phyloP scores from a whole-genome alignment of 2,329 filamentous ascomycete genomes.

The Alternaria sp. region DNA sequence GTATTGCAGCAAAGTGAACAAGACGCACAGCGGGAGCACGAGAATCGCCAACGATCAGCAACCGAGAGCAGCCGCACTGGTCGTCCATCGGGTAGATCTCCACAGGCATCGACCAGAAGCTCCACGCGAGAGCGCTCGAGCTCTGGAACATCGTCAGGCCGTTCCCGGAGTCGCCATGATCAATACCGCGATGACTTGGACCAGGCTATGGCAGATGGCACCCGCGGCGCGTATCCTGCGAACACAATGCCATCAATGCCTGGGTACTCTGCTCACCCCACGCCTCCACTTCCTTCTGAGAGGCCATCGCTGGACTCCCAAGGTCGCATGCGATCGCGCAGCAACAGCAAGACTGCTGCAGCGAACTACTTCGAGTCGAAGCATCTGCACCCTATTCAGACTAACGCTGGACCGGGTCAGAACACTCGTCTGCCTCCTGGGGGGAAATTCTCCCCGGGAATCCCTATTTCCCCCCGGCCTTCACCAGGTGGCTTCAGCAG shows the following conservation, averaged over 20 bases:
- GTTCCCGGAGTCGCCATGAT: slow-evolving; percentile 60
- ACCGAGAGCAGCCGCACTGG: slow-evolving; percentile 44
- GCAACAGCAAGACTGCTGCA: slow-evolving; percentile 45
- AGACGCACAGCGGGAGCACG: slow-evolving; percentile 42
- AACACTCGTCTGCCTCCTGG: slow-evolving; percentile 33
- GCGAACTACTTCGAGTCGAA: slow-evolving; percentile 46
- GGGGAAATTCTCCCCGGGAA: slow-evolving; percentile 36
- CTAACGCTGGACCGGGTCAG: slow-evolving; percentile 27
- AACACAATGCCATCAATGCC: slow-evolving; percentile 44
- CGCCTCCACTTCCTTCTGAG: slow-evolving; percentile 37
- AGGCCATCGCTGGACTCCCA: slow-evolving; percentile 36
- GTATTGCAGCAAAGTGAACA: slow-evolving; percentile 43
- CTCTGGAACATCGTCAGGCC: slow-evolving; percentile 59
- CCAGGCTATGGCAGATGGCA: slow-evolving; percentile 56
- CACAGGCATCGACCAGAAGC: slow-evolving; percentile 50
- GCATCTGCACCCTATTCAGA: slow-evolving; percentile 47
- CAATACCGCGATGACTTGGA: slow-evolving; percentile 60
- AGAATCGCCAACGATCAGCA: slow-evolving; percentile 38
- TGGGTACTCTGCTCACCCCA: slow-evolving; percentile 39
- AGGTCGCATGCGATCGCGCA: slow-evolving; percentile 41
- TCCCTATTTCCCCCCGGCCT: slow-evolving; percentile 46
- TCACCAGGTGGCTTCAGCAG: slow-evolving; percentile 48
- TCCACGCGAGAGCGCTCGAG: slow-evolving; percentile 60
- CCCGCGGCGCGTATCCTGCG: slow-evolving; percentile 39
- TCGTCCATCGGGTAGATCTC: slow-evolving; percentile 40